Conservation (phyloP, 1,139 yeast species). For the Nakaseomyces sp. region DNA sequence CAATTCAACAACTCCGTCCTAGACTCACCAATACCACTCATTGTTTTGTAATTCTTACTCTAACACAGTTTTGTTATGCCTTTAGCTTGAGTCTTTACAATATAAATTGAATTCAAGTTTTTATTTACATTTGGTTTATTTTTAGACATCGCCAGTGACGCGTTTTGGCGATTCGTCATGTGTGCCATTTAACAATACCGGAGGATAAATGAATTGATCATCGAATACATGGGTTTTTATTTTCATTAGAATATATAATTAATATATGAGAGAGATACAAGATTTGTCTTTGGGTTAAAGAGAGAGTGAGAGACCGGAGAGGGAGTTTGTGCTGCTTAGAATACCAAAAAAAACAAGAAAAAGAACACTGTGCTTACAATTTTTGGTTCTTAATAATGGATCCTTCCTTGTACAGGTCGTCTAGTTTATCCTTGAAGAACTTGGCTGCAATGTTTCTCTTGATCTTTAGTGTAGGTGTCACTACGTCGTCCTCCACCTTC, state of each 20-base stretch:
- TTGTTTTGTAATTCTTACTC: conserved; percentile 5
- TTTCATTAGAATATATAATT: conserved; percentile 2
- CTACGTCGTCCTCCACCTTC: conserved; percentile 49
- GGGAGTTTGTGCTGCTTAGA: no score
- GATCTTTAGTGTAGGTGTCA: conserved; percentile 71
- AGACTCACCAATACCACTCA: conserved; percentile 52
- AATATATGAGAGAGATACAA: no score
- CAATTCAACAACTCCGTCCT: conserved; percentile 78
- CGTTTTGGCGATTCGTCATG: neutral
- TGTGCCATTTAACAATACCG: neutral
- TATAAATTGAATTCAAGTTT: no score
- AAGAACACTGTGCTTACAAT: conserved; percentile 14
- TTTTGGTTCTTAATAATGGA: conserved; percentile 29
- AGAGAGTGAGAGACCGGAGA: no score
- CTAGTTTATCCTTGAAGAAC: conserved; percentile 41
- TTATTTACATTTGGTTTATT: neutral
- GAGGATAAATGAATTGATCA: no score
- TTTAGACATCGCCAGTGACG: neutral
- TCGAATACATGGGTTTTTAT: no score
- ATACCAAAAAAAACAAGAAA: no score
- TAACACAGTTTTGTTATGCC: neutral
- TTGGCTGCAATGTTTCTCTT: conserved; percentile 53
- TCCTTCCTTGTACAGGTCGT: conserved; percentile 55
- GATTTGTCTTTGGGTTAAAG: no score
- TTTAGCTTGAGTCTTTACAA: no score